Conservation (phyloP, 2,329 filamentous ascomycete genomes). For the Stachybotrys chartarum region DNA sequence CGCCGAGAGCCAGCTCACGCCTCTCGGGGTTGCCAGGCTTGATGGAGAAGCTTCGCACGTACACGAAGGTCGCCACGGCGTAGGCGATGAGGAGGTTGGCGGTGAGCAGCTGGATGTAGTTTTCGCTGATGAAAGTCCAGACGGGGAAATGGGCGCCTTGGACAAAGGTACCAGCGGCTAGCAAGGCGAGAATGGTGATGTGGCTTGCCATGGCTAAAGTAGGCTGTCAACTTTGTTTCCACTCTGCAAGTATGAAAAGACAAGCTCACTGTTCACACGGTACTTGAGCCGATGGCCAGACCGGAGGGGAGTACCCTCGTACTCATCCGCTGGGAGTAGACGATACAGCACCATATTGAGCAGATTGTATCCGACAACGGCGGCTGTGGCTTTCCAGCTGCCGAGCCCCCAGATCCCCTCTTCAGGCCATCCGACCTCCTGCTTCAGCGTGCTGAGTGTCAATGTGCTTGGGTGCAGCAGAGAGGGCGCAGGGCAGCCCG, state of each 20-base stretch:
- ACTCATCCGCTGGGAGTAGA: slow-evolving; percentile 66
- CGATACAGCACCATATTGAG: slow-evolving; percentile 69
- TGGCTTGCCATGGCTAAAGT: slow-evolving; percentile 65
- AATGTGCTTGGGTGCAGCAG: slow-evolving; percentile 66
- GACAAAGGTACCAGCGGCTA: slow-evolving; percentile 65
- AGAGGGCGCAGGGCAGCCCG: slow-evolving; percentile 82
- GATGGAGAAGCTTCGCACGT: slow-evolving; percentile 74
- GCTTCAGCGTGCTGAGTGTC: slow-evolving; percentile 64
- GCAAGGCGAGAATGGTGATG: slow-evolving; percentile 62
- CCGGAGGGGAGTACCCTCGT: slow-evolving; percentile 62
- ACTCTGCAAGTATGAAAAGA: slow-evolving; percentile 7
- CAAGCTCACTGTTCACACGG: slow-evolving; percentile 62
- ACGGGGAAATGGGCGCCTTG: slow-evolving; percentile 78
- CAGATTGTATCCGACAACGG: slow-evolving; percentile 69
- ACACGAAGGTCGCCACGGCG: slow-evolving; percentile 68
- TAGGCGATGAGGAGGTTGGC: slow-evolving; percentile 74
- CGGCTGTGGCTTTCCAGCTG: slow-evolving; percentile 62
- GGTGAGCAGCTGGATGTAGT: slow-evolving; percentile 80
- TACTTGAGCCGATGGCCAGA: slow-evolving; percentile 73
- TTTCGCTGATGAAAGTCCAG: slow-evolving; percentile 90
- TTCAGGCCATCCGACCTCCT: slow-evolving; percentile 73
- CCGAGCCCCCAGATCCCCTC: slow-evolving; percentile 64
- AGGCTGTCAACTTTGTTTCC: slow-evolving; percentile 4
- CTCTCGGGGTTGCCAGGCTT: slow-evolving; percentile 64
- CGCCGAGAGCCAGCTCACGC: slow-evolving; percentile 76